Conservation (phyloP, 768 basidiomycete species). For the Collybia sp. region DNA sequence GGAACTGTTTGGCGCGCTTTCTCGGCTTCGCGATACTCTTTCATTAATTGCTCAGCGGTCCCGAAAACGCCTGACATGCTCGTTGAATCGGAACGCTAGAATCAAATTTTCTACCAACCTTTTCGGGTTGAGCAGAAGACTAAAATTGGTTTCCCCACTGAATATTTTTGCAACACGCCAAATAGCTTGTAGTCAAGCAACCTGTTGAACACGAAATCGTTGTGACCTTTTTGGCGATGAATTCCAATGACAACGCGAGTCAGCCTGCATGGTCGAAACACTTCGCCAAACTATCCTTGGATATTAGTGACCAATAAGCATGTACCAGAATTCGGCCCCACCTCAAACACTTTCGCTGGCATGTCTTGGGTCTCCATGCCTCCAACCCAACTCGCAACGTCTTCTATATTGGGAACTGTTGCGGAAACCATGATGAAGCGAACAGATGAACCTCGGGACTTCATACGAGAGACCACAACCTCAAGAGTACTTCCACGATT, state of each 20-base stretch:
- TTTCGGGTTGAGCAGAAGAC: conserved; percentile 89
- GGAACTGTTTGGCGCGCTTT: conserved; percentile 48
- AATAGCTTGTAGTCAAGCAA: conserved; percentile 73
- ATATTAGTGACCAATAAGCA: neutral
- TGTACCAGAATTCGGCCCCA: conserved; percentile 16
- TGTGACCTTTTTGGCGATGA: conserved; percentile 53
- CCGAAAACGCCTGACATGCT: conserved; percentile 41
- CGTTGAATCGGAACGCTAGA: neutral
- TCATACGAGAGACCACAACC: conserved; percentile 94
- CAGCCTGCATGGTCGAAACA: conserved; percentile 84
- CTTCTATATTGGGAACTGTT: conserved; percentile 89
- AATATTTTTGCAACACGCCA: conserved; percentile 64
- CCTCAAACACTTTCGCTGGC: conserved; percentile 68
- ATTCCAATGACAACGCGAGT: conserved; percentile 71
- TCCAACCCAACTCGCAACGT: conserved; percentile 88
- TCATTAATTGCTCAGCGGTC: conserved; percentile 75
- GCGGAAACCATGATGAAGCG: conserved; percentile 91
- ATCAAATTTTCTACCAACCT: conserved; percentile 36
- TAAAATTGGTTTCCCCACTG: conserved; percentile 77
- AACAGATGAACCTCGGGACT: conserved; percentile 58
- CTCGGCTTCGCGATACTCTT: conserved; percentile 60
- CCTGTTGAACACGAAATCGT: conserved; percentile 75
- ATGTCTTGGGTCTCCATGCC: conserved; percentile 24
- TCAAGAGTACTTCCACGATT: conserved; percentile 88
- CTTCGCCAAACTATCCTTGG: conserved; percentile 77